A percentile compares a stretch with the other conserved stretches of the same genome.
Evolutionary conservation across 2,329 filamentous ascomycete genomes (phyloP).

Genomic region (Cryphonectria japonica): DNA sequence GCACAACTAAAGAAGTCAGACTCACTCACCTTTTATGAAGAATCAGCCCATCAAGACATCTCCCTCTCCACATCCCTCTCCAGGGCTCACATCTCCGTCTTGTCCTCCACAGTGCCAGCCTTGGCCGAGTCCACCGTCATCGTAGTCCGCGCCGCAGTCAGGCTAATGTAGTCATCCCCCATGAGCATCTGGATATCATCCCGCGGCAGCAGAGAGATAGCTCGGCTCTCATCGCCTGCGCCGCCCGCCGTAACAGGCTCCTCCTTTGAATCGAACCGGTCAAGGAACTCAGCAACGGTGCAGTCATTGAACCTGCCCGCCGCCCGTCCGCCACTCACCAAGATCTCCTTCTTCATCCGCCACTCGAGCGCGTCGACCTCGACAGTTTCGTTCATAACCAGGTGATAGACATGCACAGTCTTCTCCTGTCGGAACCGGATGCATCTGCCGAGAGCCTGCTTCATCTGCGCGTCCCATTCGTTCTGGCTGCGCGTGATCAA

Average conservation of each 20-base stretch:
- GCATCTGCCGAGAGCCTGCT: conserved; percentile 46
- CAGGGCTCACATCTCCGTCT: background rate
- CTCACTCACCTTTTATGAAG: background rate
- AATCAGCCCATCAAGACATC: background rate
- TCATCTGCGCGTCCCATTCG: conserved; percentile 41
- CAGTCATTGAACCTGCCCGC: conserved; percentile 22
- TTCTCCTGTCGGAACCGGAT: conserved; percentile 46
- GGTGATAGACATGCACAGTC: conserved; percentile 45
- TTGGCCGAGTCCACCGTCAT: conserved; percentile 7
- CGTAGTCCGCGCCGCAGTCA: conserved; percentile 17
- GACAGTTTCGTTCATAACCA: conserved; percentile 43
- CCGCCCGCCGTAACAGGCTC: background rate
- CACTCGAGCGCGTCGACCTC: conserved; percentile 45
- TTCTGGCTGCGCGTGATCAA: conserved; percentile 38
- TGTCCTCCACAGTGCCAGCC: conserved; percentile 1
- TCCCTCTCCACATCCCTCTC: background rate
- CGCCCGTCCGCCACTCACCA: conserved; percentile 6
- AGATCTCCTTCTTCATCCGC: conserved; percentile 27
- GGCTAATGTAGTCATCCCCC: conserved; percentile 24
- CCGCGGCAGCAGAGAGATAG: conserved; percentile 17
- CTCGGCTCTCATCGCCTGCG: background rate
- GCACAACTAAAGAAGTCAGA: background rate
- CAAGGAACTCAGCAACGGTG: conserved; percentile 18
- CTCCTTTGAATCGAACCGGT: conserved; percentile 12
- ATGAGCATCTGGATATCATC: conserved; percentile 26